Evolutionary conservation across 2,329 filamentous ascomycete species (phyloP), one percentile per base, ranked within the genome.

Genomic region (Drechslerella coelobrocha): DNA sequence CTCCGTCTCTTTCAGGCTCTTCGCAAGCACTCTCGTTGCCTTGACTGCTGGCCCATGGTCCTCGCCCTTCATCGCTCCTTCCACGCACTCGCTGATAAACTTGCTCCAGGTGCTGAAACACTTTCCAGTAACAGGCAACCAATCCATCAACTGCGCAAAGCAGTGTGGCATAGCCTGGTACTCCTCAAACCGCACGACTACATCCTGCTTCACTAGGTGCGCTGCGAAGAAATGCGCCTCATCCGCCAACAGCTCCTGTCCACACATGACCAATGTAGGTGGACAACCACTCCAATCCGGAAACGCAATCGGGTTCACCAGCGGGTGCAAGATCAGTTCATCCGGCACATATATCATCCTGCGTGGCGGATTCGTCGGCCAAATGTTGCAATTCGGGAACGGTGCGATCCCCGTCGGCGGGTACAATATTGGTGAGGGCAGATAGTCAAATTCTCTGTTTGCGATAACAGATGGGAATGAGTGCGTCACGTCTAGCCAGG

Each of bases 121-220:
- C 51, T 83, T 81, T 73, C 76, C 79, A 1, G 83, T 79, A 27
- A 79, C 81, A 0, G 80, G 76, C 1, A 82, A 77, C 2, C 79
- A 78, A 1, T 81, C 78, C 61, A 90, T 78, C 0, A 90, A 73
- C 72, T 86, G 75, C 0, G 83, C 85, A 76, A 91, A 93, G 74
- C 85, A 86, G 78, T 92, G 90, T 59, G 90, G 89, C 90, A 93
- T 93, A 2, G 86, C 88, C 77, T 92, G 87, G 77, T 87, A 94
- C 78, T 91, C 85, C 77, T 90, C 85, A 75, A 87, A 89, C 2
- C 85, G 81, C 0, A 92, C 84, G 0, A 75, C 76, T 0, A 88
- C 87, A 3, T 84, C 86, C 48, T 89, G 84, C 6, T 75, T 73
- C 14, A 81, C 81, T 9, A 89, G 81, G 39, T 83, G 82, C 41